Base-by-base conservation (phyloP, 2,329 filamentous ascomycete genomes). In the Podosphaera xanthii region DNA sequence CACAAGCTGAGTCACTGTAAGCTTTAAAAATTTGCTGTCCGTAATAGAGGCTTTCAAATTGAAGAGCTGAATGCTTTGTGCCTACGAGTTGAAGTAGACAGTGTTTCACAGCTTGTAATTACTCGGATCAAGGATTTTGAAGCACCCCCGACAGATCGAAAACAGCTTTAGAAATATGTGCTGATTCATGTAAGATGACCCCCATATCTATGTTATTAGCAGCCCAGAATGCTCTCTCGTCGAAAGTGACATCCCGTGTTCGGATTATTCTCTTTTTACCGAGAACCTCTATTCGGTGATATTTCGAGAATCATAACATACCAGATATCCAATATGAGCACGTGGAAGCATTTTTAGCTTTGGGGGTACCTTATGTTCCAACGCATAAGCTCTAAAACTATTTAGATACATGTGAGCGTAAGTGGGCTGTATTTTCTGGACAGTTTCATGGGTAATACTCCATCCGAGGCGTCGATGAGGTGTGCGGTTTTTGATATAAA, bases 91-190 rank as follows among this genome's bases (percentile, higher is more conserved):
- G 33, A 35, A n/a, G 50, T 35, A 57, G 54, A 31, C 22, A 57
- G n/a, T 57, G 54, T 42, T 57, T 36, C 2, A 35, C 54, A 44
- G 54, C 54, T 57, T 57, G 7, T 46, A 22, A 31, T 10, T 42
- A 36, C 31, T 57, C 38, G 31, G 54, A 36, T 30, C 35, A 57
- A 9, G 54, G 35, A 22, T 57, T 57, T 22, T 57, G 54, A 5
- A 57, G 38, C 5, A 57, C 54, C 10, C 35, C 9, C 10, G 38
- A 57, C 22, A 57, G 22, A 44, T 57, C 35, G 33, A 36, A 44
- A n/a, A 57, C 54, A 30, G 38, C 54, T 34, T 57, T 57, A n/a
- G 35, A 57, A 42, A 57, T 42, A 42, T 57, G n/a, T 42, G 36
- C 22, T 22, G 22, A 22, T 22, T 22, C 22, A 22, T 22, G 22